Conservation (phyloP, 768 basidiomycete species). For the Tulasnella sp. region DNA sequence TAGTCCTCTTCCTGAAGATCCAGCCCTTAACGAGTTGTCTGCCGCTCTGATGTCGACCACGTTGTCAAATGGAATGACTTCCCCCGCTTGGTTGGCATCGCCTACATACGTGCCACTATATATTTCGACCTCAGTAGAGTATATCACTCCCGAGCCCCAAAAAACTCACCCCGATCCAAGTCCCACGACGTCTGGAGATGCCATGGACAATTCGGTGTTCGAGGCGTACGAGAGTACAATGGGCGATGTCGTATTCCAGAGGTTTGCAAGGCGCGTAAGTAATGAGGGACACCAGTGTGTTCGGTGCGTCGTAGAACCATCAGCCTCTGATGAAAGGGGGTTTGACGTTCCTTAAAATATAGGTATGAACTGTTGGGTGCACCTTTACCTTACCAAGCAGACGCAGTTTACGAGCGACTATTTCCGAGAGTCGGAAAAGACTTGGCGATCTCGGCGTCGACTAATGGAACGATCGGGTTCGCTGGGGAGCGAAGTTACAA, state of each 20-base stretch:
- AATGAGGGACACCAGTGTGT: constrained; percentile 76
- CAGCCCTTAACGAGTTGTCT: neutral
- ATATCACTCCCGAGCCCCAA: constrained; percentile 48
- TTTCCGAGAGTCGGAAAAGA: constrained; percentile 41
- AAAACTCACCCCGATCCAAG: constrained; percentile 31
- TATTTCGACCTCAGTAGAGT: constrained; percentile 65
- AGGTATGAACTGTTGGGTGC: constrained; percentile 83
- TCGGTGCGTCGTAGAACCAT: constrained; percentile 42
- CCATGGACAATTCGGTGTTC: constrained; percentile 46
- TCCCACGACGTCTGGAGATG: constrained; percentile 31
- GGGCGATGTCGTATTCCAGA: constrained; percentile 77
- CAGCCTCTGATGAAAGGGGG: neutral
- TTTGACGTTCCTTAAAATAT: constrained; percentile 1
- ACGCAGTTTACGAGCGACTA: constrained; percentile 57
- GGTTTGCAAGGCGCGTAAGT: constrained; percentile 62
- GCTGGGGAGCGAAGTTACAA: constrained; percentile 42
- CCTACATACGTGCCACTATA: constrained; percentile 41
- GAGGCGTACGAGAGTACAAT: constrained; percentile 78
- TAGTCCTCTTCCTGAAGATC: neutral
- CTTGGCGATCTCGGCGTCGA: neutral
- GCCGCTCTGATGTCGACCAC: constrained; percentile 11
- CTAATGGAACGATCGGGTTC: neutral
- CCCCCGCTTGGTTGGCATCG: constrained; percentile 24
- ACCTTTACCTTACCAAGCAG: constrained; percentile 80
- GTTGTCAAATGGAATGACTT: neutral